Percentiles rank a stretch among this genome's conserved stretches.
Conservation (phyloP, 306 rosid genomes). For the Vigna unguiculata region DNA sequence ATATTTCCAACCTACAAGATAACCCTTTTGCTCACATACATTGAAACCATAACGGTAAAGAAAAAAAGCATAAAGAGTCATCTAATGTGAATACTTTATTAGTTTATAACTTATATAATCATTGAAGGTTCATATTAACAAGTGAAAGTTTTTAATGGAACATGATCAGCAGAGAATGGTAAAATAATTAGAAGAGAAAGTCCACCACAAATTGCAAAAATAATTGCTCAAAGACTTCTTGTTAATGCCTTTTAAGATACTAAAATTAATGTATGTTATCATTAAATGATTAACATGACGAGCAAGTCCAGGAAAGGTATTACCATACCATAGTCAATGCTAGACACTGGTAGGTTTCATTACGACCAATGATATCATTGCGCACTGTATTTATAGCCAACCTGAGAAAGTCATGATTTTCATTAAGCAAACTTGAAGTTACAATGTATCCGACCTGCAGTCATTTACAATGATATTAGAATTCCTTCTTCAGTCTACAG, state of each 20-base stretch:
- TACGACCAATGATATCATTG: constrained; percentile 97
- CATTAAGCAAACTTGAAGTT: constrained; percentile 93
- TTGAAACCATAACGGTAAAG: constrained; percentile 22
- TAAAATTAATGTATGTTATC: background rate
- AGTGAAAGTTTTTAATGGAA: constrained; percentile 15
- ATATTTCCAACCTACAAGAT: constrained; percentile 93
- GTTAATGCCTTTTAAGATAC: constrained; percentile 14
- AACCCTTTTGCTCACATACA: constrained; percentile 9
- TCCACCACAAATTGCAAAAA: constrained; percentile 6
- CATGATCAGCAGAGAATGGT: constrained; percentile 16
- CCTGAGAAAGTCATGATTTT: constrained; percentile 99
- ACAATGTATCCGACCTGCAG: constrained; percentile 99
- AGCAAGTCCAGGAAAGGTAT: constrained; percentile 32
- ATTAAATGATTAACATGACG: constrained; percentile 25
- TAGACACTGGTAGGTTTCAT: constrained; percentile 96
- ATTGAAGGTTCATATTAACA: constrained; percentile 29
- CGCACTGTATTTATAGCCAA: constrained; percentile 98
- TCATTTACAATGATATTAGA: constrained; percentile 45
- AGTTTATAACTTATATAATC: constrained; percentile 13
- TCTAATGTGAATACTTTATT: constrained; percentile 21
- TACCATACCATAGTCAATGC: constrained; percentile 97
- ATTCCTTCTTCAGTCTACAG: constrained; percentile 32
- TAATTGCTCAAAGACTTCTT: constrained; percentile 23
- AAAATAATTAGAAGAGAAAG: constrained; percentile 25
- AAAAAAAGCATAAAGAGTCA: background rate